Base-by-base conservation (phyloP, 2,329 filamentous ascomycete species). In the Cadophora gregata region DNA sequence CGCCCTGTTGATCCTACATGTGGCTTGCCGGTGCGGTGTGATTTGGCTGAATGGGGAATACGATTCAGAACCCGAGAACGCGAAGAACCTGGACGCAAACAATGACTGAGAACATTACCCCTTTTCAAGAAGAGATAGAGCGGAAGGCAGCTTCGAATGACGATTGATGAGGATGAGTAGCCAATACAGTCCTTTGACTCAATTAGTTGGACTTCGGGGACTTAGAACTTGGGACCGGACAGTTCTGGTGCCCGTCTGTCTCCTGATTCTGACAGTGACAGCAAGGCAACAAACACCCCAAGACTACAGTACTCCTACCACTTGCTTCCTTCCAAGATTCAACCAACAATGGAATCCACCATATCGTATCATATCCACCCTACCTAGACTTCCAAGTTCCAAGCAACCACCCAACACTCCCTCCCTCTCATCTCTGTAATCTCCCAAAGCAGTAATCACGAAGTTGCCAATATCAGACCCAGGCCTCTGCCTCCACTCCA, bases 1-100 rank as follows among this genome's bases (percentile, higher is more conserved):
- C 55, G 42, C n/a, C 21, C 24, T 31, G 6, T 58, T 24, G 31
- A 58, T 42, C 53, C 31, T 58, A 33, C 31, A 38, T 42, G 53
- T 36, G 21, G 50, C 50, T 12, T 14, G 29, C 14, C 8, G 19
- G 47, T 8, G n/a, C 6, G 21, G n/a, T 16, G 51, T 16, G 9
- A 8, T 36, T 3, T 14, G 27, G 19, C 53, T 31, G 53, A 21
- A 36, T 56, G 31, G 25, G 53, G 53, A 56, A 58, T 58, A 42
- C 33, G 55, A 42, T 7, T 21, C 8, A 8, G 36, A 14, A 9
- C 4, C n/a, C n/a, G n/a, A n/a, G 14, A 14, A 47, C 7, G 42
- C 42, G 42, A 47, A 3, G 42, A 45, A 47, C 42, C n/a, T 21
- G n/a, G 42, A 47, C 42, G 7, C 19, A 21, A 8, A n/a, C n/a